These are phyloP conservation scores for Epichloe baconii DNA, from an alignment of 2,329 filamentous ascomycete genomes.

Conservation along the genomic window DNA sequence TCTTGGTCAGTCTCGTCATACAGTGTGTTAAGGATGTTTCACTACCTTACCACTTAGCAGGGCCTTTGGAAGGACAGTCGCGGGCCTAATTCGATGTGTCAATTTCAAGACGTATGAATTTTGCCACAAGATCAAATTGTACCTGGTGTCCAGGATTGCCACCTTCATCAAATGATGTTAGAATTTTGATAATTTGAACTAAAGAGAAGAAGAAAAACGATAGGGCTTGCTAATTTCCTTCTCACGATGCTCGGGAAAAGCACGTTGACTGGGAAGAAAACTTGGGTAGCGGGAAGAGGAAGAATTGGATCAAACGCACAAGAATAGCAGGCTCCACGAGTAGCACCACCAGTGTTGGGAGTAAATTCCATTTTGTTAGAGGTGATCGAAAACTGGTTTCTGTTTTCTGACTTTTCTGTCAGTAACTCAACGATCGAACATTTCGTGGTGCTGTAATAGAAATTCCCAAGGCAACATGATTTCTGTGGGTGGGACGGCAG, in stretches of 20 bases:
- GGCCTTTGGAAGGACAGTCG: constrained; percentile 75
- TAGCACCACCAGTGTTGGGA: constrained; percentile 7
- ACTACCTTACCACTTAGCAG: constrained; percentile 60
- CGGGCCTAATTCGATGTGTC: constrained; percentile 45
- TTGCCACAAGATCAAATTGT: constrained; percentile 23
- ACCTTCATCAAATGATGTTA: constrained; percentile 32
- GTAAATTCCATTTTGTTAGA: constrained; percentile 24
- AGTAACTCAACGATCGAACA: not conserved
- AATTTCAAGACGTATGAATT: constrained; percentile 6
- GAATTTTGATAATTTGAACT: not conserved
- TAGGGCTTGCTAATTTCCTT: not conserved
- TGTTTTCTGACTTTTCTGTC: not conserved
- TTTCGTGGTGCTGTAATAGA: not conserved
- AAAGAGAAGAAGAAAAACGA: not conserved
- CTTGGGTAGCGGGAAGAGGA: not conserved
- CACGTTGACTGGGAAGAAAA: not conserved
- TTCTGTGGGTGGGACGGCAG: not conserved
- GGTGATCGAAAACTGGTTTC: not conserved
- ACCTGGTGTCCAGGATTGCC: constrained; percentile 65
- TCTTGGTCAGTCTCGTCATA: constrained; percentile 10
- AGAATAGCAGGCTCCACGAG: constrained; percentile 37
- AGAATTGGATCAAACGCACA: constrained; percentile 25
- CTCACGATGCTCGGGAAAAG: not conserved
- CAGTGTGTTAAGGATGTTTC: not conserved
- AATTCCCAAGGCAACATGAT: not conserved